Evolutionary conservation across 805 yeast genomes (phyloP).

Genomic region (Lipomyces starkeyi): DNA sequence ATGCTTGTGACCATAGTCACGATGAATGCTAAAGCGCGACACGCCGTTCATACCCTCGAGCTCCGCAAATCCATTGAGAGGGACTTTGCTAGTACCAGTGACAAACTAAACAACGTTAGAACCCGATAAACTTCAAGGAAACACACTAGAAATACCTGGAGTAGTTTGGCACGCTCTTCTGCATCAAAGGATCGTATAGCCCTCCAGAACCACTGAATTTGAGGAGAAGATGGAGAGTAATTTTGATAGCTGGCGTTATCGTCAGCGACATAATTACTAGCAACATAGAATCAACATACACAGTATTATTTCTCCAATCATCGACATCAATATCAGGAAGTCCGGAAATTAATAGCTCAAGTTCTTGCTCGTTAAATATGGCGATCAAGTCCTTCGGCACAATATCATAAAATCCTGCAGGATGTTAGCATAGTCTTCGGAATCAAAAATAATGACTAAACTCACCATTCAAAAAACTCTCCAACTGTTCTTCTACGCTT

Average conservation of each 20-base stretch:
- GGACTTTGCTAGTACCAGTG: conserved; percentile 96
- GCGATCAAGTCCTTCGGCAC: conserved; percentile 82
- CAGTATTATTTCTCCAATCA: conserved; percentile 91
- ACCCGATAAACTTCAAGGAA: background rate
- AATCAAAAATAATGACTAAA: background rate
- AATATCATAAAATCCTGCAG: conserved; percentile 84
- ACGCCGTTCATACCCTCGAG: conserved; percentile 86
- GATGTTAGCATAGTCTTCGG: conserved; percentile 3
- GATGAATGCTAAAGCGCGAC: conserved; percentile 84
- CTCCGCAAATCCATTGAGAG: conserved; percentile 90
- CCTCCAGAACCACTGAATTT: conserved; percentile 97
- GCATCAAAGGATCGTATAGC: conserved; percentile 92
- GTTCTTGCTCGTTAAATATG: conserved; percentile 93
- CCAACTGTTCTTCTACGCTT: conserved; percentile 87
- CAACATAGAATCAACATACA: conserved; percentile 37
- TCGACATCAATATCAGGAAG: conserved; percentile 94
- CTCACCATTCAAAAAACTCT: conserved; percentile 61
- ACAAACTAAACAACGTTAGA: conserved; percentile 58
- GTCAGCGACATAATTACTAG: background rate
- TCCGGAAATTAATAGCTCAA: conserved; percentile 91
- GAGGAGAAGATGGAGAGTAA: conserved; percentile 81
- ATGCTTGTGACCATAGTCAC: conserved; percentile 84
- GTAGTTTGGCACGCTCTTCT: conserved; percentile 90
- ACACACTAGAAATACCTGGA: conserved; percentile 55
- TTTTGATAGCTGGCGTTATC: conserved; percentile 59